Evolutionary conservation across 2,329 filamentous ascomycete species (phyloP), one percentile per base, ranked within the genome.

Genomic region (Alternaria dauci): DNA sequence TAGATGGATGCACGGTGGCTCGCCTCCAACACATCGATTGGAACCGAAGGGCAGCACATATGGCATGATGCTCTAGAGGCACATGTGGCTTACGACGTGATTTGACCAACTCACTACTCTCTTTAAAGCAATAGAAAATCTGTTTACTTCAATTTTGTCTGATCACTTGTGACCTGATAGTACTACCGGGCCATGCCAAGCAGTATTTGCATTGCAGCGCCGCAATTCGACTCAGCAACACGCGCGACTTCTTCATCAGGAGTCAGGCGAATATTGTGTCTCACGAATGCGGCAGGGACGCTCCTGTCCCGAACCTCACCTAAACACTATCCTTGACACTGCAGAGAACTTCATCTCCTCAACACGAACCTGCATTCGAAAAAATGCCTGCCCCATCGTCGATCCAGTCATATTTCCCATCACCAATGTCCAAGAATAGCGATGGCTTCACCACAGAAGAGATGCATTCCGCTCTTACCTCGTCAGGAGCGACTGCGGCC

Each of bases 361-460:
- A 5, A n/a, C 20, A 25, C 34, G 7, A 34, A 43, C 38, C 50
- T 26, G 4, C 6, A 30, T 8, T 8, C 8, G 16, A 23, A n/a
- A 61, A 3, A 12, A 80, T 81, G 79, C 67, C 78, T n/a, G 65
- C 70, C 0, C 73, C 68, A 0, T 74, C 78, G 2, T 81, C 81
- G 5, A 82, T 82, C 1, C 81, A 83, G 61, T 80, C 80, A 1
- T 82, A 76, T 69, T 83, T 80, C 60, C 68, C 73, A 5, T 67
- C 69, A 1, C 69, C 71, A 9, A 63, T 71, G 2, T 62, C 58
- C 7, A 71, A 68, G 32, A 62, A 75, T 14, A 81, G 83, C 38
- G 84, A 87, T 74, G 85, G 85, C 30, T 88, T 88, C 75, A 87
- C 84, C 3, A 62, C 78, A 14, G 75, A 77, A 18, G 84, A 87